These are phyloP conservation scores for Royoungia palumana DNA, from an alignment of 768 basidiomycete genomes.

Conservation along the genomic window DNA sequence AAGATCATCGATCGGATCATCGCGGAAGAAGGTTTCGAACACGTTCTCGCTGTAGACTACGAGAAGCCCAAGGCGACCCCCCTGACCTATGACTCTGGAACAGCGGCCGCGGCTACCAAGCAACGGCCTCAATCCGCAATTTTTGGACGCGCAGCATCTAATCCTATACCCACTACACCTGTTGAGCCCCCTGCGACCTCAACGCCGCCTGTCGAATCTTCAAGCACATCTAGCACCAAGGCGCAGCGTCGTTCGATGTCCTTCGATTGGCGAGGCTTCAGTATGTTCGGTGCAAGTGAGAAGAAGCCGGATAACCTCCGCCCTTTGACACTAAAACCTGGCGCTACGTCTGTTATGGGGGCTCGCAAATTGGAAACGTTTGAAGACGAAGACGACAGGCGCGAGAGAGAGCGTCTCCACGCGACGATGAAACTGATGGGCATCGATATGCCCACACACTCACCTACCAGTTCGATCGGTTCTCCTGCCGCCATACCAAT, in stretches of 20 bases:
- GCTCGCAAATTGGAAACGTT: conserved; percentile 80
- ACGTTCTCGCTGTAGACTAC: conserved; percentile 92
- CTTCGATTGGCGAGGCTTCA: conserved; percentile 80
- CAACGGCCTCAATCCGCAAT: conserved; percentile 62
- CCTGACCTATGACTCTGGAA: conserved; percentile 23
- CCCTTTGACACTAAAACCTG: conserved; percentile 71
- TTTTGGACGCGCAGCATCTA: conserved; percentile 37
- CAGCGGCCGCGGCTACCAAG: conserved; percentile 31
- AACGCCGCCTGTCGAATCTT: conserved; percentile 21
- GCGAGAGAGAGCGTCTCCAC: conserved; percentile 81
- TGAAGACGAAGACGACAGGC: conserved; percentile 91
- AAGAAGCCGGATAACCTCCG: conserved; percentile 65
- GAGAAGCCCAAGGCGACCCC: conserved; percentile 53
- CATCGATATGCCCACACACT: conserved; percentile 62
- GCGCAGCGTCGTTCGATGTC: conserved; percentile 72
- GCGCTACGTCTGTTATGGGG: conserved; percentile 49
- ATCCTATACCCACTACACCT: conserved; percentile 38
- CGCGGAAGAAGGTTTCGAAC: conserved; percentile 93
- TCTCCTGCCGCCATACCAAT: conserved; percentile 33
- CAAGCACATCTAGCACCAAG: conserved; percentile 33
- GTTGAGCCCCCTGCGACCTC: conserved; percentile 20
- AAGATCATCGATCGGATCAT: conserved; percentile 99
- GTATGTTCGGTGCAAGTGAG: conserved; percentile 59
- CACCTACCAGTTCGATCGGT: conserved; percentile 28
- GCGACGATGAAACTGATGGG: conserved; percentile 96